phyloP scores from a whole-genome alignment of 139 green algal species.

The Micractinium conductrix region DNA sequence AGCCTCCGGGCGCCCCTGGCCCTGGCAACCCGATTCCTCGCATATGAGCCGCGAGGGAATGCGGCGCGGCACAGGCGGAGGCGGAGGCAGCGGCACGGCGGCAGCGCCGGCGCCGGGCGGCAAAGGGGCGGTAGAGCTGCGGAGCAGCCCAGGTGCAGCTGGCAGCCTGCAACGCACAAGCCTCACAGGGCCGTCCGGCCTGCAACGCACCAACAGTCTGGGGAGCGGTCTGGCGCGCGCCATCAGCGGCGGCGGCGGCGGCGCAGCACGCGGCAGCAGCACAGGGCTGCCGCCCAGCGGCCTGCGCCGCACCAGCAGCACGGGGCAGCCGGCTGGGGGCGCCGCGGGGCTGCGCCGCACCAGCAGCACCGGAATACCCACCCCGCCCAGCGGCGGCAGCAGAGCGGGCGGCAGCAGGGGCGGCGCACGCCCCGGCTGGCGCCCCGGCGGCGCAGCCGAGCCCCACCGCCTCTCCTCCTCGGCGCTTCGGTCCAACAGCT shows the following conservation, averaged over 20 bases:
- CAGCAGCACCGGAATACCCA: background rate
- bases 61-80: too few relatives aligned
- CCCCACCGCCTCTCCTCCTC: conserved; percentile 17
- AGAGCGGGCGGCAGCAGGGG: background rate
- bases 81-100: background rate
- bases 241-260: background rate
- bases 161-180: too few relatives aligned
- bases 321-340: background rate
- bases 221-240: too few relatives aligned
- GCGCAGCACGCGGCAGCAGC: conserved; percentile 11
- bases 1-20: too few relatives aligned
- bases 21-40: too few relatives aligned
- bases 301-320: conserved; percentile 12
- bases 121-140: too few relatives aligned
- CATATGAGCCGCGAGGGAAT: too few relatives aligned
- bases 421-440: background rate
- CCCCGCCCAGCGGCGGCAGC: background rate
- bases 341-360: background rate
- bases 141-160: too few relatives aligned
- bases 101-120: too few relatives aligned
- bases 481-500: background rate
- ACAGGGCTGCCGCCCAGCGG: background rate
- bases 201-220: conserved; percentile 10
- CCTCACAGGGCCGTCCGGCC: too few relatives aligned
- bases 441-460: background rate